Base-by-base conservation (phyloP, 2,329 filamentous ascomycete species). In the Myriosclerotinia curreyana region DNA sequence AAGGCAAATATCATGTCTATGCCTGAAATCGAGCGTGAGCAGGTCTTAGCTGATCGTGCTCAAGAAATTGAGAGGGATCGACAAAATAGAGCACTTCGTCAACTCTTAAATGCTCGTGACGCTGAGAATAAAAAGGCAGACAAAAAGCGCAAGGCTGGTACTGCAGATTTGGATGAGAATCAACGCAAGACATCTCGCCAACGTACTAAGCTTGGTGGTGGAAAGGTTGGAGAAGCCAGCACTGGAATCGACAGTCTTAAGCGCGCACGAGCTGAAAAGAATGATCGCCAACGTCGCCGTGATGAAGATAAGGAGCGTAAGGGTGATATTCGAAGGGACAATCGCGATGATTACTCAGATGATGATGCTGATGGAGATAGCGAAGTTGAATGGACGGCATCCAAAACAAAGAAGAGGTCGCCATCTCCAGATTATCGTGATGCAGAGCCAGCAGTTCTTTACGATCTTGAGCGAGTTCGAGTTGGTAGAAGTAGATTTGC, bases 11-110 rank as follows among this genome's bases (percentile, higher is more conserved):
- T 99, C 67, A 87, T 95, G 83, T 84, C 82, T 64, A 86, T 97
- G 83, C 88, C 92, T 38, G 93, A 98, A 78, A 88, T 98, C 60
- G 88, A 96, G 74, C 89, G 94, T 67, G 95, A 99, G 76, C 86
- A 92, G 74, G 88, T 96, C 52, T 84, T 99, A 8, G 94, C 92
- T 25, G 91, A 96, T 70, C 91, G 95, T 69, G 88, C 89, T 44
- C 86, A 91, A 71, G 87, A 95, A 75, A 88, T 93, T 65, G 90
- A 95, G 73, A 87, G 87, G 60, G 88, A 90, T 71, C 85, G 89
- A 66, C 94, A 96, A 77, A 92, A 95, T 72, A 83, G 87, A 55
- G 86, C 93, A 67, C 83, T 97, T 58, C 90, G 90, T 66, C 88
- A 90, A 71, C 86, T 96, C 66, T 83, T 96, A 54, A 84, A 75